A percentile compares a stretch with the other conserved stretches of the same genome.
Conservation (phyloP, 352 stramenopile genomes). For the Peronospora farinosa region DNA sequence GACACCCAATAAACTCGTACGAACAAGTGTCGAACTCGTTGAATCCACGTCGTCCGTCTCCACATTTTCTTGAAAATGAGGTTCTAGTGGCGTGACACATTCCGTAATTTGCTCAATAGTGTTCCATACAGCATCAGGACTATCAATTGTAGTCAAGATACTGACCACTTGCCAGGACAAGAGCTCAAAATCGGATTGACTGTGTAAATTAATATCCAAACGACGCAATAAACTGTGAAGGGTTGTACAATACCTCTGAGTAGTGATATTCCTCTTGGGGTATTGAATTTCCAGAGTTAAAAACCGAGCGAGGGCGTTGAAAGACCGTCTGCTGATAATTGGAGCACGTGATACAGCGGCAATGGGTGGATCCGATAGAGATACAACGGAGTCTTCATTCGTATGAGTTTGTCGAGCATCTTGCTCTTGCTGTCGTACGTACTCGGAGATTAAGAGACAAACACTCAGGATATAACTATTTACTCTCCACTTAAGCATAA, state of each 20-base stretch:
- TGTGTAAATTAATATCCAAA: conserved; percentile 35
- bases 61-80: conserved; percentile 9
- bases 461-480: conserved; percentile 50
- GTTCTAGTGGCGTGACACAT: conserved; percentile 43
- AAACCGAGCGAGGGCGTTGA: conserved; percentile 48
- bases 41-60: conserved; percentile 30
- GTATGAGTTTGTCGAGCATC: conserved; percentile 15
- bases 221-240: conserved; percentile 42
- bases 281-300: conserved; percentile 51
- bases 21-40: conserved; percentile 39
- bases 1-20: conserved; percentile 53
- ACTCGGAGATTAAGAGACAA: conserved; percentile 41
- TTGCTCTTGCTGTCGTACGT: conserved; percentile 40
- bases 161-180: conserved; percentile 44
- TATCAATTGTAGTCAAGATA: conserved; percentile 50
- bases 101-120: conserved; percentile 59
- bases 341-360: conserved; percentile 9
- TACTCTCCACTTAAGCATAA: conserved; percentile 33
- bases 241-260: conserved; percentile 23
- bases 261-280: conserved; percentile 18
- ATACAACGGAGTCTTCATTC: conserved; percentile 22
- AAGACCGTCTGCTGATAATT: conserved; percentile 26
- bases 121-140: conserved; percentile 56
- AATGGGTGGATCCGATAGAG: background rate
- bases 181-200: conserved; percentile 33